A percentile compares a stretch with the other conserved stretches of the same genome.
phyloP scores from a whole-genome alignment of 345 rosid genomes.

The Eucalyptus regnans region DNA sequence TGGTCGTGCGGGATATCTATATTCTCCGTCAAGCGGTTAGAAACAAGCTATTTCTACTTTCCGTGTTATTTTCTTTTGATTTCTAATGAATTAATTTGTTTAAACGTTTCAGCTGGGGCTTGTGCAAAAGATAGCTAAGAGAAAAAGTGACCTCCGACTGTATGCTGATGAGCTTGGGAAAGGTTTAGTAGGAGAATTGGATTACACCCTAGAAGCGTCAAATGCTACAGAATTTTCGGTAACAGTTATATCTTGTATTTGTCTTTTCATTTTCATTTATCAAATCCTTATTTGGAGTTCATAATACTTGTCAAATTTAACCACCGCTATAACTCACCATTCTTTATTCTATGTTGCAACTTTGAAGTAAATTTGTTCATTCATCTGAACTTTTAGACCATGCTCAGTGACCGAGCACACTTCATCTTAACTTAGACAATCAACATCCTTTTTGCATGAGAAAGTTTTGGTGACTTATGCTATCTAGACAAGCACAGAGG shows the following conservation, averaged over 20 bases:
- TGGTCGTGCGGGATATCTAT: slow-evolving; percentile 79
- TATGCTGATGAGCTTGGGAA: slow-evolving; percentile 97
- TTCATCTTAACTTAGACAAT: background rate
- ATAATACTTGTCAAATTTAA: background rate
- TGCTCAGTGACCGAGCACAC: background rate
- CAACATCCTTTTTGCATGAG: background rate
- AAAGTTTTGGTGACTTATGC: background rate
- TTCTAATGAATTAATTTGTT: slow-evolving; percentile 1
- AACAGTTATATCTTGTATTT: background rate
- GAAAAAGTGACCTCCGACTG: slow-evolving; percentile 72
- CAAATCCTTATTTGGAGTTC: background rate
- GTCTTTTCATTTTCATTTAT: background rate
- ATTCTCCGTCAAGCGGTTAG: slow-evolving; percentile 88
- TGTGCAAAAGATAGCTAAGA: slow-evolving; percentile 76
- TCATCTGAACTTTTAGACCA: background rate
- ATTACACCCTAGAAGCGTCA: slow-evolving; percentile 77
- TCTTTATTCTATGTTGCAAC: background rate
- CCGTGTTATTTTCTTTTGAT: background rate
- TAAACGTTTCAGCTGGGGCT: slow-evolving; percentile 54
- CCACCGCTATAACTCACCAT: background rate
- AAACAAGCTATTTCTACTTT: background rate
- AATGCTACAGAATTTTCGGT: slow-evolving; percentile 83
- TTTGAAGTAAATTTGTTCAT: background rate
- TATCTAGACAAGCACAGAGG: background rate
- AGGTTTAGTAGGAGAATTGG: slow-evolving; percentile 92